A percentile compares a stretch with the other conserved stretches of the same genome.
Evolutionary conservation across 257 asterid species (phyloP).

Genomic region (Oldenlandia corymbosa): DNA sequence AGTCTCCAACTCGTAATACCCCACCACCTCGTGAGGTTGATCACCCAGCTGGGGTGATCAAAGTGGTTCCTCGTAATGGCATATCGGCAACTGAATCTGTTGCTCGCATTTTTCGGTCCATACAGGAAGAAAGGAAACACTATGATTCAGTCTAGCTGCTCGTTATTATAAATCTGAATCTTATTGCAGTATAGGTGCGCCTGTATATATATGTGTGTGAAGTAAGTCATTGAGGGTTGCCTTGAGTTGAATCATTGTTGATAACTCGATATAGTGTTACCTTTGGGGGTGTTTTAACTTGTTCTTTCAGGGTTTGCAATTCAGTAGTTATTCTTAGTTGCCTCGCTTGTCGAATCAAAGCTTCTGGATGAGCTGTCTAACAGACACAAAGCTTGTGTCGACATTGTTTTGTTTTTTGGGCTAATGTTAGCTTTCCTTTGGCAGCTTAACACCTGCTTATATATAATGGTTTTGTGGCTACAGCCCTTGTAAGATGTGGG

Average conservation of each 20-base stretch:
- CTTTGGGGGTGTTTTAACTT: neutral
- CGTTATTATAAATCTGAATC: no score
- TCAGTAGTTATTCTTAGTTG: neutral
- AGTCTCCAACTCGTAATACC: conserved; percentile 5
- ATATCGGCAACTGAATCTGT: conserved; percentile 71
- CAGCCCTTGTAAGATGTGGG: no score
- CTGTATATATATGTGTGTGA: conserved; percentile 9
- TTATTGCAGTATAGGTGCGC: neutral
- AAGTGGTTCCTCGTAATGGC: conserved; percentile 70
- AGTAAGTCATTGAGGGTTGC: conserved; percentile 6
- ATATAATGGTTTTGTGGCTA: no score
- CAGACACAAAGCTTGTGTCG: neutral
- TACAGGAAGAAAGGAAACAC: conserved; percentile 79
- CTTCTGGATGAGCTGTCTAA: neutral
- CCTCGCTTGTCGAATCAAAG: neutral
- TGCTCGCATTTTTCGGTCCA: conserved; percentile 74
- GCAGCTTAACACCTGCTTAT: no score
- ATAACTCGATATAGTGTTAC: no score
- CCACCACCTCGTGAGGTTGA: conserved; percentile 19
- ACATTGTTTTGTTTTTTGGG: no score
- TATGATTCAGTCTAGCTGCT: conserved; percentile 28
- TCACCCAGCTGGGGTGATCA: conserved; percentile 45
- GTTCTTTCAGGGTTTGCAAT: neutral
- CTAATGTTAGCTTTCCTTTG: no score
- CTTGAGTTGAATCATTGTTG: neutral